Evolutionary conservation across 169 alveolate genomes (phyloP).

Genomic region (Plasmodium reichenowi): DNA sequence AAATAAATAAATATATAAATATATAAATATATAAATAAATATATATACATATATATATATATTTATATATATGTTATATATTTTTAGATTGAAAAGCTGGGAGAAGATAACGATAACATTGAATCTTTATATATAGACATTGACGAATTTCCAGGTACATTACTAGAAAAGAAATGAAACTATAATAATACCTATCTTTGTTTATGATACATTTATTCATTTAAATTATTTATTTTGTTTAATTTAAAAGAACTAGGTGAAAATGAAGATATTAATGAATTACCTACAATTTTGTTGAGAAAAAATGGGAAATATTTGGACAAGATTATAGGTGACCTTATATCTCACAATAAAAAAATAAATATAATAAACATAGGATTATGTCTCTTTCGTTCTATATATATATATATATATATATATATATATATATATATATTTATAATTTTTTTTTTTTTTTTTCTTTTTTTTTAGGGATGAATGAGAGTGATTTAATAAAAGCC

Average conservation of each 20-base stretch:
- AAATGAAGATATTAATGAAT: slow-evolving; percentile 66
- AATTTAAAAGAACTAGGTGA: slow-evolving; percentile 42
- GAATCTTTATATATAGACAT: slow-evolving; percentile 70
- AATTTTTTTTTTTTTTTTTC: too few species aligned
- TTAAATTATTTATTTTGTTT: background rate
- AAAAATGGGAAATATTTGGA: slow-evolving; percentile 70
- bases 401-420: background rate
- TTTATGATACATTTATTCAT: background rate
- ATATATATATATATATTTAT: background rate
- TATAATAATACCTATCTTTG: background rate
- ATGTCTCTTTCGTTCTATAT: slow-evolving; percentile 4
- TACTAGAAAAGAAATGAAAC: background rate
- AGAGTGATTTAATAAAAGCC: slow-evolving; percentile 14
- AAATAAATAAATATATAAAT: background rate
- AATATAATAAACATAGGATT: background rate
- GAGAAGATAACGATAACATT: slow-evolving; percentile 65
- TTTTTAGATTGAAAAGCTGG: slow-evolving; percentile 47
- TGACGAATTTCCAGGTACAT: slow-evolving; percentile 70
- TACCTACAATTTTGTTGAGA: slow-evolving; percentile 59
- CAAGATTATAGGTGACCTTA: slow-evolving; percentile 45
- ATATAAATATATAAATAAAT: background rate
- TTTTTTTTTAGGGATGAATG: slow-evolving; percentile 49
- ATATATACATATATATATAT: background rate
- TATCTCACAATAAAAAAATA: background rate
- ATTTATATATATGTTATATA: background rate